Percentiles rank a stretch among this genome's conserved stretches.
These are phyloP conservation scores for Botrytis porri DNA, from an alignment of 2,329 filamentous ascomycete genomes.

Conservation along the genomic window DNA sequence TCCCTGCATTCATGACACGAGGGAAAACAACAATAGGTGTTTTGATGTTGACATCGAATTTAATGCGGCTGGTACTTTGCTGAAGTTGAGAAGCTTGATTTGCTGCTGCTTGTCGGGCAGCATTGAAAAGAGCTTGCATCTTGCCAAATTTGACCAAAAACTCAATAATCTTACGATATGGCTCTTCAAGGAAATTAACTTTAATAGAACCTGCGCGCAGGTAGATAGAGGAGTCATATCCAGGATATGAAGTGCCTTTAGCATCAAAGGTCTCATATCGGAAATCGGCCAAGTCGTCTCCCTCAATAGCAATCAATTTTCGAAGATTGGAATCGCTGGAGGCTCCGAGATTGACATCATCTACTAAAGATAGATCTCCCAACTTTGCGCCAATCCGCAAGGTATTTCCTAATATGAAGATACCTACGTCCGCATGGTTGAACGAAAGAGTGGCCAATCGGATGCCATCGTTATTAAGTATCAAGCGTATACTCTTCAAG, in stretches of 20 bases:
- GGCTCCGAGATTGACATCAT: conserved; percentile 91
- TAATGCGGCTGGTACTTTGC: conserved; percentile 83
- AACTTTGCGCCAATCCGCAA: conserved; percentile 86
- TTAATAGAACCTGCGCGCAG: conserved; percentile 92
- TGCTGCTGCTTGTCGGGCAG: conserved; percentile 88
- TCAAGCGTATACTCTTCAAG: conserved; percentile 86
- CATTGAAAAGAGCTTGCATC: conserved; percentile 99
- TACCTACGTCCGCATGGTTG: conserved; percentile 85
- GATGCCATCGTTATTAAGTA: conserved; percentile 97
- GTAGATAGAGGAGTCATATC: conserved; percentile 89
- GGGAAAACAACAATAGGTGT: conserved; percentile 97
- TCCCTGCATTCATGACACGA: conserved; percentile 66
- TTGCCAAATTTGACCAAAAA: conserved; percentile 99
- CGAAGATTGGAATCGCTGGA: conserved; percentile 76
- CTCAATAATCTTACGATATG: conserved; percentile 95
- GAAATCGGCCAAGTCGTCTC: conserved; percentile 93
- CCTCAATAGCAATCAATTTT: conserved; percentile 89
- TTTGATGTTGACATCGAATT: conserved; percentile 89
- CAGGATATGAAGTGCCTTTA: conserved; percentile 71
- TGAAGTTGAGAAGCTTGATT: conserved; percentile 92
- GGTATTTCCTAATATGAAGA: conserved; percentile 80
- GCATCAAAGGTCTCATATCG: conserved; percentile 94
- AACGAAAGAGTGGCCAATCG: conserved; percentile 88
- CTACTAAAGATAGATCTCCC: conserved; percentile 82
- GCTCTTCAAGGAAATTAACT: conserved; percentile 94